These are phyloP conservation scores for Fonsecaea monophora DNA, from an alignment of 2,329 filamentous ascomycete genomes.

Conservation along the genomic window DNA sequence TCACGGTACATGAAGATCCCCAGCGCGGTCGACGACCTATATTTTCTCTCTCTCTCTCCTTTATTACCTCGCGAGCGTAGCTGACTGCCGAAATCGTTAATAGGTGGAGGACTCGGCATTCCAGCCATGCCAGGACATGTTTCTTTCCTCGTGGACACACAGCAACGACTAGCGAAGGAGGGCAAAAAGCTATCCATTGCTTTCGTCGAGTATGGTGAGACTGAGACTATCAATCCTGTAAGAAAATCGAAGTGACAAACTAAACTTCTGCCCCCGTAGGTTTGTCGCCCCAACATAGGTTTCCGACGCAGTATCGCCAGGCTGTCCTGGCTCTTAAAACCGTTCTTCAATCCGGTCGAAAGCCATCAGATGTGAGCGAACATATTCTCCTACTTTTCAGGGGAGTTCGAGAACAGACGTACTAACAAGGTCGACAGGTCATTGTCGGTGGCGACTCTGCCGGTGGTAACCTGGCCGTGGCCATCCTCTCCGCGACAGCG, in stretches of 20 bases:
- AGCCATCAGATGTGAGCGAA: conserved; percentile 20
- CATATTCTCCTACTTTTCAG: neutral
- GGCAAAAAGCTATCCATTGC: conserved; percentile 14
- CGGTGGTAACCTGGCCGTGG: conserved; percentile 29
- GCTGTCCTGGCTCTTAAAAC: conserved; percentile 14
- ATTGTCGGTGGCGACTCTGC: conserved; percentile 32
- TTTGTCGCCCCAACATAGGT: neutral
- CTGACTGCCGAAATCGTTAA: neutral
- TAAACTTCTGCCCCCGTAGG: neutral
- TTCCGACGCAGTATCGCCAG: conserved; percentile 20
- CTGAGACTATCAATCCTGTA: neutral
- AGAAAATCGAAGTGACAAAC: neutral
- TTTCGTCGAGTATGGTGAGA: conserved; percentile 22
- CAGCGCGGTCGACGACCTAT: neutral
- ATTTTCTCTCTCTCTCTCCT: neutral
- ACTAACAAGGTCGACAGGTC: conserved; percentile 16
- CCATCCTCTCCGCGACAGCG: conserved; percentile 14
- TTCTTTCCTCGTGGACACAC: conserved; percentile 6
- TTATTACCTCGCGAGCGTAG: neutral
- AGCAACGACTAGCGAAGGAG: neutral
- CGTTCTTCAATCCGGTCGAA: conserved; percentile 13
- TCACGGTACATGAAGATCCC: conserved; percentile 16
- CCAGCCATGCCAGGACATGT: conserved; percentile 22
- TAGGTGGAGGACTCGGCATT: conserved; percentile 23
- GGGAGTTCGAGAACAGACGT: neutral